Conservation (phyloP, 495 filamentous ascomycete genomes). For the Trichoderma orchidacearum region DNA sequence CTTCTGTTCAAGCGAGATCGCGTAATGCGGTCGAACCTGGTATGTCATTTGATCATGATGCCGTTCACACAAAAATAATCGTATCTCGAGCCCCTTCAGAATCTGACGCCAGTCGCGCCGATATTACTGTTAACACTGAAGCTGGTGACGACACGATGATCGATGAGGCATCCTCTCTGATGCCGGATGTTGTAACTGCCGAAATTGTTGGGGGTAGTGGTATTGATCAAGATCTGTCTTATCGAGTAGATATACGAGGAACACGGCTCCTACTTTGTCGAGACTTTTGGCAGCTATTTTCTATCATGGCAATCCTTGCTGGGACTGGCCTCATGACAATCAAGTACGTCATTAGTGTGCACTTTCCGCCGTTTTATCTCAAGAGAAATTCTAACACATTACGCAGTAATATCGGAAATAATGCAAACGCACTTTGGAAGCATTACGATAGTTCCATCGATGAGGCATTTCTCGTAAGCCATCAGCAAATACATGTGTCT, state of each 20-base stretch:
- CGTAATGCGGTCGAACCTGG: slow-evolving; percentile 41
- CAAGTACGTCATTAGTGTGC: slow-evolving; percentile 49
- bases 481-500: slow-evolving; percentile 86
- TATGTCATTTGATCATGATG: slow-evolving; percentile 28
- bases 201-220: slow-evolving; percentile 30
- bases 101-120: background rate
- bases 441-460: slow-evolving; percentile 64
- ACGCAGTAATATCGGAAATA: slow-evolving; percentile 84
- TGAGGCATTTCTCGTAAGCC: slow-evolving; percentile 62
- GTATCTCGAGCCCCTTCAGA: background rate
- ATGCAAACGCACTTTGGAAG: slow-evolving; percentile 65
- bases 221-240: slow-evolving; percentile 42
- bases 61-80: background rate
- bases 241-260: slow-evolving; percentile 83
- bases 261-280: slow-evolving; percentile 55
- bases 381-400: slow-evolving; percentile 19
- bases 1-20: background rate
- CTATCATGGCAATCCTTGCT: slow-evolving; percentile 73
- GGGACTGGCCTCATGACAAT: slow-evolving; percentile 98
- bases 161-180: slow-evolving; percentile 74
- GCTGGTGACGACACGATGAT: slow-evolving; percentile 19
- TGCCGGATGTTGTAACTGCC: slow-evolving; percentile 25
- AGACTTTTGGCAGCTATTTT: slow-evolving; percentile 86
- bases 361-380: background rate
- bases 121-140: background rate